Base-by-base conservation (phyloP, 495 filamentous ascomycete species). In the Aspergillus incahuasiensis region DNA sequence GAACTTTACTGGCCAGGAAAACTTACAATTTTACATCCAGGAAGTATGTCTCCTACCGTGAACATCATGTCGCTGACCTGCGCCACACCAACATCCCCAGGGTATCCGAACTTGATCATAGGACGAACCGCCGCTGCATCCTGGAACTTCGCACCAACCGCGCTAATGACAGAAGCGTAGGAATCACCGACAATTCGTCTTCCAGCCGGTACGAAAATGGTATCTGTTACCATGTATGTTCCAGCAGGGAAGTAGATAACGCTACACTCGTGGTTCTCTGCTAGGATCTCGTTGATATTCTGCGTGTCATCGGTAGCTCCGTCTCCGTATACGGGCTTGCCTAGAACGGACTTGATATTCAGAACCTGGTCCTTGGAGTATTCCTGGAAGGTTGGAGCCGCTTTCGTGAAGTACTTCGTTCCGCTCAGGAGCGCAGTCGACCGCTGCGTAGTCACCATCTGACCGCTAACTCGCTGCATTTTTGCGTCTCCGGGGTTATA, bases 211-310 rank as follows among this genome's bases (percentile, higher is more conserved):
- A 86, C 63, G 52, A 69, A 63, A 39, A 86, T 69, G 0, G 83
- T 86, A 24, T 70, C 65, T 11, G 70, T 80, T 46, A 85, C 78
- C n/a, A 75, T 65, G 60, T 86, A 86, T 0, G 74, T 78, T 5
- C 83, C 83, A 6, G 71, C 67, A 1, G 82, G 82, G 56, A 86
- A 84, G 63, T 78, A 86, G 3, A 80, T 65, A 8, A 84, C 51
- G 35, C 74, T 76, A 60, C 72, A 65, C 19, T 63, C 52, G 54
- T 70, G 58, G 43, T 77, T 63, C 58, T 77, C 47, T n/a, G 75
- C 48, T 54, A 80, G 25, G 68, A 82, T 73, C 3, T 61, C 50
- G 58, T 83, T 81, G 58, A 86, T 78, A 25, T 72, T 74, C 3
- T 53, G 62, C 1, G 76, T 73, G 51, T 74, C 70, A 45, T 74